Conservation (phyloP, 148 eudicot species). For the Persicaria maculosa region DNA sequence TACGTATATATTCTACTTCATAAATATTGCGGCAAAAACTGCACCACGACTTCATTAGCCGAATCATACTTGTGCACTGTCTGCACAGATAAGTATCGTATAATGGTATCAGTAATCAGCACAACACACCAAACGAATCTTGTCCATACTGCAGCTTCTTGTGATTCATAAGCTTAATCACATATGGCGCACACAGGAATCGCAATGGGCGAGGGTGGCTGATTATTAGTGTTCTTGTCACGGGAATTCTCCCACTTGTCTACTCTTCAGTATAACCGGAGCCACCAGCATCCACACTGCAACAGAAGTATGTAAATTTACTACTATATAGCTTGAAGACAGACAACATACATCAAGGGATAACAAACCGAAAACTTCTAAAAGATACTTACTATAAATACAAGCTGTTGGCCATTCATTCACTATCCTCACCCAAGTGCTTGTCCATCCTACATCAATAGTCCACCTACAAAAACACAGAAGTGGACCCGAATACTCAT, state of each 20-base stretch:
- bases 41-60: too few relatives aligned
- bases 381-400: constrained; percentile 61
- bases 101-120: too few relatives aligned
- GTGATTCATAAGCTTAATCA: not conserved
- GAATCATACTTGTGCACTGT: too few relatives aligned
- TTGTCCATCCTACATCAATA: constrained; percentile 93
- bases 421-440: constrained; percentile 84
- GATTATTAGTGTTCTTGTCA: not conserved
- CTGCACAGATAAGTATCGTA: too few relatives aligned
- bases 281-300: constrained; percentile 90
- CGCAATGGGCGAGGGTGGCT: not conserved
- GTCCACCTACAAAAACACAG: constrained; percentile 49
- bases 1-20: not conserved
- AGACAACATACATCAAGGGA: not conserved
- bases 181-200: not conserved
- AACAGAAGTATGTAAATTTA: constrained; percentile 6
- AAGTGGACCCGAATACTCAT: too few relatives aligned
- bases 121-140: too few relatives aligned
- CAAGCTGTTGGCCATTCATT: constrained; percentile 78
- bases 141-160: not conserved
- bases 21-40: not conserved
- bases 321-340: not conserved
- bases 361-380: not conserved
- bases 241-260: constrained; percentile 30
- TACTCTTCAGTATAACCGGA: constrained; percentile 58